These are phyloP conservation scores for Morella rubra DNA, from an alignment of 306 rosid species.

Conservation along the genomic window DNA sequence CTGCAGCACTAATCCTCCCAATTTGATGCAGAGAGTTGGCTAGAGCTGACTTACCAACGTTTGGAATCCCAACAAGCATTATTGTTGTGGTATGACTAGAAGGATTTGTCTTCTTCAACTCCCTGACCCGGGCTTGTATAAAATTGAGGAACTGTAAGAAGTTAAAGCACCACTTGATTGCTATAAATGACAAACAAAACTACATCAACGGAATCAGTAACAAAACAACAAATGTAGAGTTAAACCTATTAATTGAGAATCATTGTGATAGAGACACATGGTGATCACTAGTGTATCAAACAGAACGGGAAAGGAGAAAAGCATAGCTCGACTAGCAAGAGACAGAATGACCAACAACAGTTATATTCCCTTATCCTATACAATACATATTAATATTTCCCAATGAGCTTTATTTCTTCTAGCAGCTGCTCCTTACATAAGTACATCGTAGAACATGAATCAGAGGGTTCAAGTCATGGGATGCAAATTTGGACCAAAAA, in stretches of 20 bases:
- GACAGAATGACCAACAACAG: not conserved
- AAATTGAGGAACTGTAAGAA: constrained; percentile 64
- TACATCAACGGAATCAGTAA: not conserved
- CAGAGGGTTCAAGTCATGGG: no score
- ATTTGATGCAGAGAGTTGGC: constrained; percentile 81
- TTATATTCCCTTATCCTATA: not conserved
- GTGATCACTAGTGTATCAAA: not conserved
- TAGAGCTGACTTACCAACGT: constrained; percentile 91
- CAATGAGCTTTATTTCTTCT: not conserved
- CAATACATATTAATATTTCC: not conserved
- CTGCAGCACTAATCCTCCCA: constrained; percentile 91
- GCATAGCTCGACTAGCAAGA: not conserved
- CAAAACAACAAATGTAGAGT: not conserved
- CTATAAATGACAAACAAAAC: not conserved
- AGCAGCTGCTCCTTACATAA: no score
- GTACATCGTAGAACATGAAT: no score
- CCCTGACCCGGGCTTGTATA: constrained; percentile 64
- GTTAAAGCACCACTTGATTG: constrained; percentile 6
- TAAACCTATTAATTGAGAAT: constrained; percentile 1
- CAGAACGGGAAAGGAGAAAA: not conserved
- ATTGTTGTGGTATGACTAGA: constrained; percentile 57
- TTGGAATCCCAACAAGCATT: constrained; percentile 81
- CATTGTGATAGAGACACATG: not conserved
- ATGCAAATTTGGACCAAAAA: no score
- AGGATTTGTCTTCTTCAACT: constrained; percentile 46